Percentiles rank a stretch among this genome's conserved stretches.
These are phyloP conservation scores for Trichoderma semiorbis DNA, from an alignment of 2,329 filamentous ascomycete species.

Conservation along the genomic window DNA sequence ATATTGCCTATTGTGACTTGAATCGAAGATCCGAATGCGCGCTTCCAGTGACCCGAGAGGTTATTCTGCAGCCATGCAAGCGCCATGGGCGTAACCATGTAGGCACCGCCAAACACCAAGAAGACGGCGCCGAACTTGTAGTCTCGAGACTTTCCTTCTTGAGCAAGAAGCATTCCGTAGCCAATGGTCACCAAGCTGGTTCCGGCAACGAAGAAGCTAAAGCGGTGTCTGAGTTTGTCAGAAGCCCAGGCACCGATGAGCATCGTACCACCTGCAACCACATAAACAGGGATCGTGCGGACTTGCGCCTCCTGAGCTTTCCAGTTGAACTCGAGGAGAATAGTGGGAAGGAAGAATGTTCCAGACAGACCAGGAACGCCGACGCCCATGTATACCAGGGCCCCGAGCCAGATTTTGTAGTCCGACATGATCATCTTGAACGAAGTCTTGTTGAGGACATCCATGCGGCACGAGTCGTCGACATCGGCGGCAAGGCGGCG, in stretches of 20 bases:
- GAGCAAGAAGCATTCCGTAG: conserved; percentile 49
- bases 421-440: conserved; percentile 45
- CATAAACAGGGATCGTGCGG: conserved; percentile 37
- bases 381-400: conserved; percentile 35
- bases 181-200: conserved; percentile 44
- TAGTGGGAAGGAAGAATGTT: conserved; percentile 39
- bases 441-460: conserved; percentile 48
- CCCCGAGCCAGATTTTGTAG: conserved; percentile 44
- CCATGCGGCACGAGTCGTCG: conserved; percentile 46
- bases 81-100: conserved; percentile 53
- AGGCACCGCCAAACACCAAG: conserved; percentile 39
- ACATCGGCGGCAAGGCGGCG: conserved; percentile 40
- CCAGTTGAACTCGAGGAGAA: conserved; percentile 37
- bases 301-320: conserved; percentile 33
- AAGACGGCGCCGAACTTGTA: conserved; percentile 50
- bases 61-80: conserved; percentile 60
- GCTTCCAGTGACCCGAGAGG: conserved; percentile 53
- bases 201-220: conserved; percentile 46
- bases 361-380: conserved; percentile 45
- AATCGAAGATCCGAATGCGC: conserved; percentile 54
- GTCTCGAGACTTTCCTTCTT: conserved; percentile 25
- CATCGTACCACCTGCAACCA: conserved; percentile 32
- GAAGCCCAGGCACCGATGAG: conserved; percentile 39
- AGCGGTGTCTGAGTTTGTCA: conserved; percentile 48
- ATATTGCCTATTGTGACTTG: conserved; percentile 43